Evolutionary conservation across 2,329 filamentous ascomycete species (phyloP).

Genomic region (Bipolaris sorokiniana): DNA sequence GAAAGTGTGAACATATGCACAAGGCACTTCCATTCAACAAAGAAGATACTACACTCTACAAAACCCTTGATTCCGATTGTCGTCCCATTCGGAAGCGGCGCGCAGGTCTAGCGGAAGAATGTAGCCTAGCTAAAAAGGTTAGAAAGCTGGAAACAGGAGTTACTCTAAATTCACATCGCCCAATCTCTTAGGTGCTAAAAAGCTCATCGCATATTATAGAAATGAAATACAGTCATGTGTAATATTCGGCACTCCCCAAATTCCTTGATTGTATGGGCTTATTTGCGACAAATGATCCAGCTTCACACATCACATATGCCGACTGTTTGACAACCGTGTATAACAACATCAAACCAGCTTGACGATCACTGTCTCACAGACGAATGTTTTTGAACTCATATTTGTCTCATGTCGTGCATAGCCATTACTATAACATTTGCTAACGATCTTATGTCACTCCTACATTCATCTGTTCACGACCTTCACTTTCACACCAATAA

Average conservation of each 20-base stretch:
- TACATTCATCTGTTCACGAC: neutral
- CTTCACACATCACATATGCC: neutral
- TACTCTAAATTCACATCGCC: neutral
- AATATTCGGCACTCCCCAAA: too few relatives aligned
- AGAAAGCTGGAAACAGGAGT: neutral
- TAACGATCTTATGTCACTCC: neutral
- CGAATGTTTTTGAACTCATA: neutral
- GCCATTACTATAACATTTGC: neutral
- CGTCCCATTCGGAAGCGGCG: constrained; percentile 2
- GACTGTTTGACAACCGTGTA: neutral
- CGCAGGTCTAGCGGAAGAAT: neutral
- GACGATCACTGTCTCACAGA: neutral
- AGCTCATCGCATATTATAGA: neutral
- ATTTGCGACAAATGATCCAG: too few relatives aligned
- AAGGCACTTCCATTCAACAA: neutral
- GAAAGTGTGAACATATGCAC: neutral
- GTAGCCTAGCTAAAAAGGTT: neutral
- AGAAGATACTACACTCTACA: neutral
- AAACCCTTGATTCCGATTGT: neutral
- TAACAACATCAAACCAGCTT: neutral
- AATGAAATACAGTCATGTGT: too few relatives aligned
- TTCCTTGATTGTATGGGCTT: neutral
- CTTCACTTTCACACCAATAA: neutral
- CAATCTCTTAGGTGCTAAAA: too few relatives aligned
- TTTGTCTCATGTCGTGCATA: neutral